Conservation (phyloP, 179 eudicot genomes). For the Spergularia azorica region DNA sequence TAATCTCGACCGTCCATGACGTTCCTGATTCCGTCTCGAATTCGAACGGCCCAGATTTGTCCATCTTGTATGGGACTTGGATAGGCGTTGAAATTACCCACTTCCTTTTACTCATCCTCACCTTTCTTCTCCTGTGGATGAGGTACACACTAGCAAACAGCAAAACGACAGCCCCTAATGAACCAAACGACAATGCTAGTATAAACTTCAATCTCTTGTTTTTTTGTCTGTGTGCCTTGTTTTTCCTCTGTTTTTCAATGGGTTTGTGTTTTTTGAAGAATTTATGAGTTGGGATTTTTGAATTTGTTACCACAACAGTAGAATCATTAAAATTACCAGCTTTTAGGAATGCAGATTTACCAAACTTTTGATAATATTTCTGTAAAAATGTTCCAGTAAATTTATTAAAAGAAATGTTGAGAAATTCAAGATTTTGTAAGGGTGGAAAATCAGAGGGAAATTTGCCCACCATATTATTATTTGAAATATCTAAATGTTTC, state of each 20-base stretch:
- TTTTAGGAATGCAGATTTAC: conserved; percentile 53
- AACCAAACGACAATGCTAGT: conserved; percentile 40
- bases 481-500: conserved; percentile 60
- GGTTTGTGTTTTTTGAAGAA: conserved; percentile 28
- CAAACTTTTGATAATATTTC: conserved; percentile 39
- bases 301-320: conserved; percentile 3
- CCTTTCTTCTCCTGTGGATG: conserved; percentile 39
- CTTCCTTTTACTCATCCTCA: conserved; percentile 37
- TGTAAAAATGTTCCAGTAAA: conserved; percentile 46
- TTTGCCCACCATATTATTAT: conserved; percentile 50
- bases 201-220: conserved; percentile 27
- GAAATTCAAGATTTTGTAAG: conserved; percentile 43
- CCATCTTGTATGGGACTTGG: conserved; percentile 49
- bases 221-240: conserved; percentile 26
- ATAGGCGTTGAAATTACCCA: conserved; percentile 83
- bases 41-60: conserved; percentile 84
- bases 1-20: conserved; percentile 78
- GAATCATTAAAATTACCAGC: conserved; percentile 50
- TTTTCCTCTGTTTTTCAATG: conserved; percentile 28
- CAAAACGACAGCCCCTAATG: conserved; percentile 31
- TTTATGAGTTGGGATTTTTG: conserved; percentile 38
- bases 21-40: conserved; percentile 86
- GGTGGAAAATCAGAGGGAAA: conserved; percentile 76
- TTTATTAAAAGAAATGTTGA: conserved; percentile 76
- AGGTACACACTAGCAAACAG: conserved; percentile 16